Base-by-base conservation (phyloP, 169 alveolate genomes). In the Pseudocohnilembus persalinus region DNA sequence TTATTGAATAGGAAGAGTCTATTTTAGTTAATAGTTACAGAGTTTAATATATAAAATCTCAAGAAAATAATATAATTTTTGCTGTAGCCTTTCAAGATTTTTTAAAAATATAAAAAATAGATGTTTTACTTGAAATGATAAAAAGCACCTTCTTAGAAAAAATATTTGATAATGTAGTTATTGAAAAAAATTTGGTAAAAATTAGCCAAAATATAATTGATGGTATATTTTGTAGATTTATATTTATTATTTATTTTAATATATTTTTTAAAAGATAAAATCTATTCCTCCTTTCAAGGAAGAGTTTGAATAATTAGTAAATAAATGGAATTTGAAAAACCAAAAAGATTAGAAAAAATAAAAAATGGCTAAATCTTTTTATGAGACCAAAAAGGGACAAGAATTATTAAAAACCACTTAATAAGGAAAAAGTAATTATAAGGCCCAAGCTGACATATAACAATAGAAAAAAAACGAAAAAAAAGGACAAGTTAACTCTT, bases 291-390 rank as follows among this genome's bases (percentile, higher is more conserved):
- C 79, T 34, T 95, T 90, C 85, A 93, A 91, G 65, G 65, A 82
- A 73, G 88, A 81, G n/a, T 95, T 91, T 81, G 74, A 81, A 33
- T 76, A 73, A 15, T 64, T 90, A 20, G 88, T 88, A 65, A 79
- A 88, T 27, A 88, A 64, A 76, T 95, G 97, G 97, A 88, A 95
- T 83, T 32, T 77, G 89, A 82, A 75, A 82, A 75, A 76, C 32
- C 68, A 83, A 16, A 65, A 90, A 82, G 81, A 87, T 29, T 87
- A 90, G 63, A 84, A 81, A 79, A 16, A 88, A 85, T 77, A 81
- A 82, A 81, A 82, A 29, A 76, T 72, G 0, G 85, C 85, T 89
- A 89, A 77, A 65, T 63, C 88, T 0, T 87, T 92, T 64, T 35
- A 81, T 34, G 82, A 92, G 32, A 82, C 90, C 0, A 86, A 82